Percentiles rank a stretch among this genome's conserved stretches.
Evolutionary conservation across 1,139 yeast genomes (phyloP).

Genomic region (Sugiyamaella japonica): DNA sequence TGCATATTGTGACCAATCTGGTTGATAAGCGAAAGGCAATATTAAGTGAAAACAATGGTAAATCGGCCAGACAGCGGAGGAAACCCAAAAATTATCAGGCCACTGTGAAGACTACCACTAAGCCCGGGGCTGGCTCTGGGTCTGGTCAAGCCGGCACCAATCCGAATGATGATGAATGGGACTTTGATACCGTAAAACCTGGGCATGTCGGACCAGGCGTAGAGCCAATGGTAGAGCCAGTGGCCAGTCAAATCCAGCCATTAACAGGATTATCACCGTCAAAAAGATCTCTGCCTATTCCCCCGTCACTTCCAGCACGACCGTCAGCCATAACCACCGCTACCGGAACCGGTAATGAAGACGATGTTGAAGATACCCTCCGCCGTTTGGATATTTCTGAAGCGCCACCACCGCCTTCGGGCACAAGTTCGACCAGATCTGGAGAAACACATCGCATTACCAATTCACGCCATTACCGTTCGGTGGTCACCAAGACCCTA

Average conservation of each 20-base stretch:
- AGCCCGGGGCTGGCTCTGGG: neutral
- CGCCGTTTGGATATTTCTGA: slow-evolving; percentile 16
- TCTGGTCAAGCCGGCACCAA: neutral
- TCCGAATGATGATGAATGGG: slow-evolving; percentile 42
- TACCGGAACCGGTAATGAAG: neutral
- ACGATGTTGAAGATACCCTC: slow-evolving; percentile 18
- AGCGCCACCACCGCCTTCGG: neutral
- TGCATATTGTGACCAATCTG: slow-evolving; percentile 30
- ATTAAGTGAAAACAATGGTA: neutral
- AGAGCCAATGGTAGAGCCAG: neutral
- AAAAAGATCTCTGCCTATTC: slow-evolving; percentile 7
- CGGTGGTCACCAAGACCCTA: slow-evolving; percentile 22
- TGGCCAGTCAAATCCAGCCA: neutral
- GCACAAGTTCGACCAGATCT: slow-evolving; percentile 1
- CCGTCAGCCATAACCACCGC: neutral
- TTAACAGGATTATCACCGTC: neutral
- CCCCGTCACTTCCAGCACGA: slow-evolving; percentile 10
- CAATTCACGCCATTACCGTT: slow-evolving; percentile 3
- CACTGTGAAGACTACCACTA: slow-evolving; percentile 25
- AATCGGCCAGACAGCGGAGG: slow-evolving; percentile 1
- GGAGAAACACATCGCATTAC: neutral
- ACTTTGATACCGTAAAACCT: slow-evolving; percentile 43
- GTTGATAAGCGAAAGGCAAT: slow-evolving; percentile 9
- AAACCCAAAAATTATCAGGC: slow-evolving; percentile 26
- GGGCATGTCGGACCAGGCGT: slow-evolving; percentile 3